Evolutionary conservation across 106 monocot species (phyloP).

Genomic region (Dioscorea alata): DNA sequence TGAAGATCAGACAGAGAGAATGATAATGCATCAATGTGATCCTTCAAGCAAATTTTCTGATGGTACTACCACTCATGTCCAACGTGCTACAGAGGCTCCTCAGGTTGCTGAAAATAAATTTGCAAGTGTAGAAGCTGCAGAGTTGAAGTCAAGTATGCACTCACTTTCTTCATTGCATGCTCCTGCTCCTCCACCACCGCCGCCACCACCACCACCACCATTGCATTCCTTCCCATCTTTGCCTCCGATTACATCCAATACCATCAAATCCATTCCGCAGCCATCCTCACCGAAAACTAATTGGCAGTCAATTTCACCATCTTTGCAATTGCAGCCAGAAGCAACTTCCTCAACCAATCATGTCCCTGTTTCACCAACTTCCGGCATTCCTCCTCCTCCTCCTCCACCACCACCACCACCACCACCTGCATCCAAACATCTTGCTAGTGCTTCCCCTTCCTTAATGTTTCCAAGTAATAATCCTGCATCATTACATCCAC

Average conservation of each 20-base stretch:
- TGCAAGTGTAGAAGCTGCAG: constrained; percentile 2
- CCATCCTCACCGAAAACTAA: too few species aligned
- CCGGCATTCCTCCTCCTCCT: constrained; percentile 1
- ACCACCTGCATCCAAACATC: not conserved
- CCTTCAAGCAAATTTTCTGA: constrained; percentile 27
- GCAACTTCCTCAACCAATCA: too few species aligned
- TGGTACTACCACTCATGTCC: constrained; percentile 21
- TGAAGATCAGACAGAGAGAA: constrained; percentile 11
- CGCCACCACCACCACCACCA: constrained; percentile 11
- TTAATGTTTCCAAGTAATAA: not conserved
- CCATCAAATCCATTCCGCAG: not conserved
- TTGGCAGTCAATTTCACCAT: too few species aligned
- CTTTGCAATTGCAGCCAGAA: too few species aligned
- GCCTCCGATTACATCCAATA: not conserved
- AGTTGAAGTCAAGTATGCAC: too few species aligned
- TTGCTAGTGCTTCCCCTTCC: not conserved
- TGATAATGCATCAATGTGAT: constrained; percentile 15
- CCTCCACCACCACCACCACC: constrained; percentile 8
- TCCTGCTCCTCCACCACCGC: constrained; percentile 9
- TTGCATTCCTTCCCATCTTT: not conserved
- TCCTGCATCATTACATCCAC: not conserved
- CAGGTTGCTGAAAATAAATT: not conserved
- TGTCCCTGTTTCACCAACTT: not conserved
- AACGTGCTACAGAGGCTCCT: constrained; percentile 16
- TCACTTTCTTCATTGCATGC: not conserved